A percentile compares a stretch with the other conserved stretches of the same genome.
Conservation (phyloP, 1,139 yeast species). For the Sugiyamaella novakii region DNA sequence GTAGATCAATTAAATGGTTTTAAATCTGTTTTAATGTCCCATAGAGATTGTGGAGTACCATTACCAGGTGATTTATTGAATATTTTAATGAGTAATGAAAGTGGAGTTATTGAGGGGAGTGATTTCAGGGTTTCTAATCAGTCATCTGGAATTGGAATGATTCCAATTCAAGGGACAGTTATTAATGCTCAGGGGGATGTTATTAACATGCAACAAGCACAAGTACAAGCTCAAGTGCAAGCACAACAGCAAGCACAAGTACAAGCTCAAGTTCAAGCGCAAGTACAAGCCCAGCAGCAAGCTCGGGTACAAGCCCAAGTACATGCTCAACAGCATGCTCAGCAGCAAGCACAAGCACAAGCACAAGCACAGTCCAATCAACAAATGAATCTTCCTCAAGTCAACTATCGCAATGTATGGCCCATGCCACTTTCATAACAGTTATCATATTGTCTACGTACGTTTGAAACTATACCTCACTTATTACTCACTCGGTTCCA, state of each 20-base stretch:
- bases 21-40: conserved; percentile 36
- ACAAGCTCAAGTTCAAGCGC: conserved; percentile 11
- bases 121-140: not conserved
- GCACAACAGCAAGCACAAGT: conserved; percentile 10
- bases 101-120: not conserved
- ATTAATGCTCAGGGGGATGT: not conserved
- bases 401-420: conserved; percentile 12
- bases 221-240: conserved; percentile 9
- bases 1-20: conserved; percentile 61
- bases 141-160: conserved; percentile 4
- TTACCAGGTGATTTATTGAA: conserved; percentile 9
- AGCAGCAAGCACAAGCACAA: conserved; percentile 8
- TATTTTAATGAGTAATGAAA: conserved; percentile 1
- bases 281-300: conserved; percentile 7
- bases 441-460: too few relatives aligned
- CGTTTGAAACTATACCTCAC: too few relatives aligned
- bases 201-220: conserved; percentile 5
- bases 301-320: conserved; percentile 12
- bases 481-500: too few relatives aligned
- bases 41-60: conserved; percentile 20
- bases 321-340: conserved; percentile 11
- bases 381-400: conserved; percentile 3
- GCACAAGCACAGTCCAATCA: conserved; percentile 9
- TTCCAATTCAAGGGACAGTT: conserved; percentile 2
- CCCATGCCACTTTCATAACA: conserved; percentile 4